Base-by-base conservation (phyloP, 768 basidiomycete species). In the Inosperma sp. region DNA sequence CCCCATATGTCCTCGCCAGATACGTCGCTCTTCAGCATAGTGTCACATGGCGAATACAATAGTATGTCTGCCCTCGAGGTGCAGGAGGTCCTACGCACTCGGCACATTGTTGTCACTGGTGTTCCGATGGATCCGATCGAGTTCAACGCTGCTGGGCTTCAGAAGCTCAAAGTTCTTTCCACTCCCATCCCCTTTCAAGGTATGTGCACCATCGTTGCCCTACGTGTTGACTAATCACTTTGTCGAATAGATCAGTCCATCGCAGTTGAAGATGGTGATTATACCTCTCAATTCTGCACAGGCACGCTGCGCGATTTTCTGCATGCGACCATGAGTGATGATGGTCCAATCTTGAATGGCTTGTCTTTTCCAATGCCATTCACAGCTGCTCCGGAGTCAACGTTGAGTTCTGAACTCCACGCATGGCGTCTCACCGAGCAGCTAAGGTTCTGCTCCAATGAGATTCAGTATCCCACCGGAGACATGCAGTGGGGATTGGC, bases 401-500 rank as follows among this genome's bases (percentile, higher is more conserved):
- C n/a, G n/a, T n/a, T 41, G 31, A 44, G 50, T 8, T 35, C 40
- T 2, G 54, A 52, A 13, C 9, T 48, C 1, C 29, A 33, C 5
- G 57, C 54, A 3, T 58, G 41, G 43, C 22, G 12, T 13, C 13
- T 25, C 4, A 47, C 43, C 5, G 29, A 22, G 7, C 29, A 12
- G 13, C 21, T 35, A 14, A 8, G 16, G 16, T 49, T 37, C 25
- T 36, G 35, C 16, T 21, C 35, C 7, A 17, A 39, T 29, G n/a
- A 50, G 16, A n/a, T 13, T 2, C 1, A 5, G 12, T 7, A 46
- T 2, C 57, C 57, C 2, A 29, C 35, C 5, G 23, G 25, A 4
- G 53, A 59, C 21, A 49, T 58, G 14, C 10, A 56, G 14, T 64
- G 57, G 59, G 57, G 44, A 0, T 14, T 58, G 16, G 62, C 51